Percentiles rank a stretch among this genome's conserved stretches.
Evolutionary conservation across 371 early-diverging fungal genomes (phyloP).

Genomic region (Saksenaea vasiformis): DNA sequence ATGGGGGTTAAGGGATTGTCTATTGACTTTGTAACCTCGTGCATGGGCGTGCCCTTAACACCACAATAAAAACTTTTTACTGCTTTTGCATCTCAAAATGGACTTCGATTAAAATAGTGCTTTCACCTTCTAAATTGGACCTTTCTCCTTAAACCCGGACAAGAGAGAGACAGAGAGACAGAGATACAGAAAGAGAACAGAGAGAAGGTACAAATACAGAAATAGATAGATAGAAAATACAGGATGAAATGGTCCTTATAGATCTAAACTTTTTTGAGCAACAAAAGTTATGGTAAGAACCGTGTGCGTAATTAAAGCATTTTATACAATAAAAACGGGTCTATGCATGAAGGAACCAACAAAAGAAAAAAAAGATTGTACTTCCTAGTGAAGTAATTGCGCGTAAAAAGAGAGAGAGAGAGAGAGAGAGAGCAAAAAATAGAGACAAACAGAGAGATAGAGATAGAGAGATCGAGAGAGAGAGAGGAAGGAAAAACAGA

Average conservation of each 20-base stretch:
- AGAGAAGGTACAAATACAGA: neutral
- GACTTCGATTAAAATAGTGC: constrained; percentile 6
- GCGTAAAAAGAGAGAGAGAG: neutral
- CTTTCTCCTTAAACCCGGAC: constrained; percentile 16
- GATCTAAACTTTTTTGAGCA: neutral
- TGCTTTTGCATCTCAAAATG: constrained; percentile 7
- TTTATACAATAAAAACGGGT: neutral
- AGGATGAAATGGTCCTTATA: neutral
- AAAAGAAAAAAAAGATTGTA: neutral
- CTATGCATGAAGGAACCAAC: neutral
- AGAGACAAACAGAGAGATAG: neutral
- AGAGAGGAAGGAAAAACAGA: neutral
- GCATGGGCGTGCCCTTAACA: constrained; percentile 1
- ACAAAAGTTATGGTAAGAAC: neutral
- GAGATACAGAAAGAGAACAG: neutral
- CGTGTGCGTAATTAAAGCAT: neutral
- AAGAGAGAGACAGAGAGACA: neutral
- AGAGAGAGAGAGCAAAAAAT: neutral
- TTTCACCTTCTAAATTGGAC: constrained; percentile 15
- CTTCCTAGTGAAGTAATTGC: constrained; percentile 1
- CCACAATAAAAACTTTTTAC: constrained; percentile 1
- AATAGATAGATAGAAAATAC: neutral
- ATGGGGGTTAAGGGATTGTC: constrained; percentile 4
- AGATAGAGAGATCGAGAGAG: constrained; percentile 11
- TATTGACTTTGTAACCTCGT: neutral